Conservation (phyloP, 2,329 filamentous ascomycete species). For the Penicillium digitatum region DNA sequence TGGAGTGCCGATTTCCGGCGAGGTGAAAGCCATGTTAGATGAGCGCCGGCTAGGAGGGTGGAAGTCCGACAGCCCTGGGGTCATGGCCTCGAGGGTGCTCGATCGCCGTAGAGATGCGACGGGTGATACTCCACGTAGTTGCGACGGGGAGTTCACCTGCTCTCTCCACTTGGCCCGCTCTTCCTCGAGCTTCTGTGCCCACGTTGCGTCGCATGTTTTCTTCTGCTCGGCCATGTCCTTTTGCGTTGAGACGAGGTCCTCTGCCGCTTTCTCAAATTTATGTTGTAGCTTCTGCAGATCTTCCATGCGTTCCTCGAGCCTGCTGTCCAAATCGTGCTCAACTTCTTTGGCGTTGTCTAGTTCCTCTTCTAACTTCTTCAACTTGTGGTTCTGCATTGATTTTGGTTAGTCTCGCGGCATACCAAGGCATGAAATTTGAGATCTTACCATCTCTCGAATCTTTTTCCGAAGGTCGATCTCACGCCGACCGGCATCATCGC, state of each 20-base stretch:
- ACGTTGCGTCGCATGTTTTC: conserved; percentile 54
- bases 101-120: conserved; percentile 41
- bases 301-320: conserved; percentile 62
- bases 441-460: conserved; percentile 73
- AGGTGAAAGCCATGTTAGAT: conserved; percentile 36
- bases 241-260: conserved; percentile 57
- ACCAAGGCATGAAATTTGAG: background rate
- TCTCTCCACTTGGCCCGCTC: conserved; percentile 59
- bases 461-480: conserved; percentile 88
- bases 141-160: conserved; percentile 40
- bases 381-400: conserved; percentile 56
- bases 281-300: conserved; percentile 50
- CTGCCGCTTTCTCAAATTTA: conserved; percentile 51
- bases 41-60: conserved; percentile 41
- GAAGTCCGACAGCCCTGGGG: conserved; percentile 36
- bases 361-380: conserved; percentile 73
- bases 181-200: conserved; percentile 60
- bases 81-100: conserved; percentile 36
- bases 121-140: conserved; percentile 40
- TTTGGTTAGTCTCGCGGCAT: background rate
- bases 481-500: conserved; percentile 75
- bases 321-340: conserved; percentile 46
- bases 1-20: conserved; percentile 39
- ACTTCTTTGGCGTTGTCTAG: conserved; percentile 60
- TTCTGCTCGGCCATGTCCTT: conserved; percentile 58